Base-by-base conservation (phyloP, 176 grass and related monocot genomes). In the Oryza nivara region DNA sequence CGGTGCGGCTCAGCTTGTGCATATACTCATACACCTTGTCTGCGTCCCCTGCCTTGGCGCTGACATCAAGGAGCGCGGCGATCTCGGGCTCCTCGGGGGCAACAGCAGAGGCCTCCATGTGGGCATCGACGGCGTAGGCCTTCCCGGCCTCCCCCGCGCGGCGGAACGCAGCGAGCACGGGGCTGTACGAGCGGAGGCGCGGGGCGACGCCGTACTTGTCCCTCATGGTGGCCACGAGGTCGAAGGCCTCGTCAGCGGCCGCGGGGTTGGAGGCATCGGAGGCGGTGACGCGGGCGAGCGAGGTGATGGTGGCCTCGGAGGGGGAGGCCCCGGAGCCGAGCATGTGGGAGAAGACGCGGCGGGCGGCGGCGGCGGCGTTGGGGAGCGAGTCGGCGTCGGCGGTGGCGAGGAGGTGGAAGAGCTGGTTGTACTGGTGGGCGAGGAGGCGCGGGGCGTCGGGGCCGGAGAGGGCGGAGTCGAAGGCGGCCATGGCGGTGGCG, bases 21-120 rank as follows among this genome's bases (percentile, higher is more conserved):
- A 97, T 87, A 76, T 97, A 97, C 34, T 82, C 76, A 77, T 97
- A 97, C 68, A 92, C 90, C 79, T 91, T 97, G 74, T 73, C 84
- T 0, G 82, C 88, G 1, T 89, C 75, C 45, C 92, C 86, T 0
- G 83, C 80, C 75, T 60, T 88, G 0, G 78, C 72, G 74, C 95
- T 94, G 12, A 94, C 88, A 52, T 93, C 84, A 0, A 97, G 38
- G 0, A 97, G 82, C 0, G 89, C 85, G 0, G 88, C 78, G 0
- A 97, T 82, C 75, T 94, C 92, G 3, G 82, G 82, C 84, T 97
- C 95, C 68, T 97, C 92, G 22, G 88, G 95, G 3, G 82, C 28
- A 9, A 94, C 81, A 2, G 74, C 88, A 20, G 89, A 82, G 15
- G 86, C 84, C 2, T 12, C 67, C 95, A 97, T 97, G 75, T 97